Conservation (phyloP, 1,139 yeast genomes). For the Taphrina betulina region DNA sequence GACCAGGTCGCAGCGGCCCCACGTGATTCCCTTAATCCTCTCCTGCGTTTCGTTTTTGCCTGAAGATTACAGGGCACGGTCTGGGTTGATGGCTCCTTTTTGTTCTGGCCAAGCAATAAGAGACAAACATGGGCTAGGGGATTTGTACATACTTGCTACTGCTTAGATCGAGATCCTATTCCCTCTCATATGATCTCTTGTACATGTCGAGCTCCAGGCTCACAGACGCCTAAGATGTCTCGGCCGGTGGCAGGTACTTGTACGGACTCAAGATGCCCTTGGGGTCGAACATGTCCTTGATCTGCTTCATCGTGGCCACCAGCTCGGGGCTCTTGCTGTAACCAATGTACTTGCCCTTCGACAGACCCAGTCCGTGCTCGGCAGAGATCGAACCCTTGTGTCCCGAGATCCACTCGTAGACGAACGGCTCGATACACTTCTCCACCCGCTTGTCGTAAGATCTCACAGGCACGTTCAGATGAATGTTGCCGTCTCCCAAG, state of each 20-base stretch:
- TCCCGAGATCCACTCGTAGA: slow-evolving; percentile 79
- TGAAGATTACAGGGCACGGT: no score
- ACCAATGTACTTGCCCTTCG: slow-evolving; percentile 81
- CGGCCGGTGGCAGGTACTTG: slow-evolving; percentile 58
- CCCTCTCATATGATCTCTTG: no score
- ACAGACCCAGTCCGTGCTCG: slow-evolving; percentile 96
- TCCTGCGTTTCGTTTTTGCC: no score
- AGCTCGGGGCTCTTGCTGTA: slow-evolving; percentile 75
- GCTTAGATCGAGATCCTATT: no score
- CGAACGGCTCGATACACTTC: slow-evolving; percentile 80
- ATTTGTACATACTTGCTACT: no score
- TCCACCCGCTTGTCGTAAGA: slow-evolving; percentile 75
- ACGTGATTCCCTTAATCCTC: no score
- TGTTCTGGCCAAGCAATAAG: no score
- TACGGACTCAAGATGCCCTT: slow-evolving; percentile 89
- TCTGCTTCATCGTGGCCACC: slow-evolving; percentile 67
- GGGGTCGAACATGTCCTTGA: slow-evolving; percentile 83
- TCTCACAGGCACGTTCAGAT: slow-evolving; percentile 87
- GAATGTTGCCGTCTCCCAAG: slow-evolving; percentile 93
- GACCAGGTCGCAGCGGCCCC: no score
- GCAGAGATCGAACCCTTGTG: slow-evolving; percentile 87
- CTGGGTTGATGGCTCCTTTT: no score
- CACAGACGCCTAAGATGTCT: slow-evolving; percentile 36
- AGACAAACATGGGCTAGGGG: no score
- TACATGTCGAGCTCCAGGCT: no score